Percentiles rank a stretch among this genome's conserved stretches.
Evolutionary conservation across 805 yeast genomes (phyloP).

Genomic region (Deakozyma indianensis): DNA sequence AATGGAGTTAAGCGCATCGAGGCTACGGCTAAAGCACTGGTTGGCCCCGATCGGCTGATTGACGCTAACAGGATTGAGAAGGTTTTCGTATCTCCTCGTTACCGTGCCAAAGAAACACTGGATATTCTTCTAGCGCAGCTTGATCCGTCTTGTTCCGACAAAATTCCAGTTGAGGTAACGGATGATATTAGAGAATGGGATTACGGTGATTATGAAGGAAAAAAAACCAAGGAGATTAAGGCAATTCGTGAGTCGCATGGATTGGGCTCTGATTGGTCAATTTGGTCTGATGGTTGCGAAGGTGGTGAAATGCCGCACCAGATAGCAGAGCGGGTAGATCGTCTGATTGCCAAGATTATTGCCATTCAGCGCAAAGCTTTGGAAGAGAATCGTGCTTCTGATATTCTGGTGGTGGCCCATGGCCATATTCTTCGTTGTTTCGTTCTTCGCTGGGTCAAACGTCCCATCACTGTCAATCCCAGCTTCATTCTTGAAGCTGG

Average conservation of each 20-base stretch:
- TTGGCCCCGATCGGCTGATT: conserved; percentile 45
- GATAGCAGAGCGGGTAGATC: conserved; percentile 59
- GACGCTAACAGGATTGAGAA: conserved; percentile 48
- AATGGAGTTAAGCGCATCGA: conserved; percentile 68
- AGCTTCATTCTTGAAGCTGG: conserved; percentile 84
- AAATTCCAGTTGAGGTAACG: conserved; percentile 17
- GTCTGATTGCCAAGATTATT: conserved; percentile 50
- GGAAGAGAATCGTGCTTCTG: conserved; percentile 36
- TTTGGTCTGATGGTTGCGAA: conserved; percentile 91
- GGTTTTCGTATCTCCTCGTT: conserved; percentile 69
- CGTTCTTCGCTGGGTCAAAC: conserved; percentile 75
- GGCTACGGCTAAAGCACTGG: conserved; percentile 56
- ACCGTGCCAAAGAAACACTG: conserved; percentile 63
- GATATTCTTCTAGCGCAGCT: conserved; percentile 43
- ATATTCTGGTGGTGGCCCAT: conserved; percentile 76
- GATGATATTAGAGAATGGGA: conserved; percentile 88
- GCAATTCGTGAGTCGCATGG: conserved; percentile 44
- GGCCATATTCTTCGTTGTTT: conserved; percentile 87
- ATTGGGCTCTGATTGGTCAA: conserved; percentile 49
- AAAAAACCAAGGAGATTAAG: conserved; percentile 7
- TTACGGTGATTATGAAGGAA: conserved; percentile 91
- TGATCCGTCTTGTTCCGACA: conserved; percentile 18
- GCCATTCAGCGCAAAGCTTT: conserved; percentile 25
- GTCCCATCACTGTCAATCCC: conserved; percentile 50
- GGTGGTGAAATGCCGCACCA: conserved; percentile 63